A percentile compares a stretch with the other conserved stretches of the same genome.
phyloP scores from a whole-genome alignment of 163 green algal genomes.

The Coccomyxa subellipsoidea region DNA sequence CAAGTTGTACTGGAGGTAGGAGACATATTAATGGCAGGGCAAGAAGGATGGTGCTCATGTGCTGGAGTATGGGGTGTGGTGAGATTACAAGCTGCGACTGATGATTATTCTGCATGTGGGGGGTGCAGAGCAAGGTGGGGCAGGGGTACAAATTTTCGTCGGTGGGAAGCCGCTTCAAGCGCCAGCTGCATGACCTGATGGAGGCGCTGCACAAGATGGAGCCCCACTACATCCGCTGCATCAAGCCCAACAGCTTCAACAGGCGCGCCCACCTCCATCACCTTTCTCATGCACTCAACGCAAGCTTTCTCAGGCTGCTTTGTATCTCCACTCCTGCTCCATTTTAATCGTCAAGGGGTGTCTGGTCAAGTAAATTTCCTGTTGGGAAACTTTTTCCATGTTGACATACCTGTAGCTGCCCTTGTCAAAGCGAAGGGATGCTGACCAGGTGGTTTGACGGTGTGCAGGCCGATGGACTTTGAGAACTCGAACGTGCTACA shows the following conservation, averaged over 20 bases:
- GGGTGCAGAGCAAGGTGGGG: conserved; percentile 8
- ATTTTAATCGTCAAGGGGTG: too few species aligned
- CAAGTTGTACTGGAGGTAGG: too few species aligned
- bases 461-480: conserved; percentile 68
- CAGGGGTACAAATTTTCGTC: conserved; percentile 88
- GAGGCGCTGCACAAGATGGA: conserved; percentile 82
- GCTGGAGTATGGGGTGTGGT: too few species aligned
- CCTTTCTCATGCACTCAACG: neutral
- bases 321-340: too few species aligned
- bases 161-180: conserved; percentile 91
- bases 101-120: neutral
- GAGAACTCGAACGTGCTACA: conserved; percentile 90
- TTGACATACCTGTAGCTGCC: too few species aligned
- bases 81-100: too few species aligned
- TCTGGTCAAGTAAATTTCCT: too few species aligned
- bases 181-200: conserved; percentile 90
- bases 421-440: too few species aligned
- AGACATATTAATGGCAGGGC: too few species aligned
- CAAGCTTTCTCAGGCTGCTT: too few species aligned
- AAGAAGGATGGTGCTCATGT: too few species aligned
- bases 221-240: conserved; percentile 99
- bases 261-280: conserved; percentile 11
- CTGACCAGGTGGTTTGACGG: neutral
- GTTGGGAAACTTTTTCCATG: too few species aligned
- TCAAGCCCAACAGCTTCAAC: conserved; percentile 94